Evolutionary conservation across 2,329 filamentous ascomycete genomes (phyloP).

Genomic region (Coleophoma eucalyptorum): DNA sequence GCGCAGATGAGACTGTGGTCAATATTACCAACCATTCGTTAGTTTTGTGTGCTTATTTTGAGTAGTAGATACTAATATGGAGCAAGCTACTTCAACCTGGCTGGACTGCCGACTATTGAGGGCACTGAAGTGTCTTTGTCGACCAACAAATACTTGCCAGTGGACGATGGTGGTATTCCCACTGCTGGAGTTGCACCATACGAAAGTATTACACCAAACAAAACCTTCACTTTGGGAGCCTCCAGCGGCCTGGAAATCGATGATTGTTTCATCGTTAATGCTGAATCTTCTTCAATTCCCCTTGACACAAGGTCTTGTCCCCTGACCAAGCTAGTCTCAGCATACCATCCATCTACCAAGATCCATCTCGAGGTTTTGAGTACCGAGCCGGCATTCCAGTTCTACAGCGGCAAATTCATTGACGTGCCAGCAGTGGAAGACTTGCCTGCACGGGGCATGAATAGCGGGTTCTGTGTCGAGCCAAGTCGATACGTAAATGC

Average conservation of each 20-base stretch:
- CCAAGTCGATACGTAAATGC: constrained; percentile 90
- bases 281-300: constrained; percentile 32
- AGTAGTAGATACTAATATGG: neutral
- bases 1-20: constrained; percentile 83
- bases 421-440: constrained; percentile 66
- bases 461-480: constrained; percentile 87
- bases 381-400: constrained; percentile 95
- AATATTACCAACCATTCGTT: constrained; percentile 96
- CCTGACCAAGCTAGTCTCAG: constrained; percentile 64
- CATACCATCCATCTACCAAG: constrained; percentile 69
- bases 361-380: constrained; percentile 83
- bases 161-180: constrained; percentile 73
- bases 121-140: constrained; percentile 57
- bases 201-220: constrained; percentile 57
- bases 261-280: constrained; percentile 76
- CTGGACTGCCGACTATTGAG: constrained; percentile 50
- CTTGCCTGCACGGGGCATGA: constrained; percentile 58
- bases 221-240: constrained; percentile 68
- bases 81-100: constrained; percentile 63
- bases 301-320: constrained; percentile 50
- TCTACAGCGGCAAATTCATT: constrained; percentile 88
- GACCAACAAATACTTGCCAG: constrained; percentile 65
- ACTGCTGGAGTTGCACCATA: constrained; percentile 59
- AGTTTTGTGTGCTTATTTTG: constrained; percentile 17
- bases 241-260: constrained; percentile 66